Evolutionary conservation across 2,329 filamentous ascomycete genomes (phyloP), one percentile per base, ranked within the genome.

Genomic region (Trichophyton mentagrophytes): DNA sequence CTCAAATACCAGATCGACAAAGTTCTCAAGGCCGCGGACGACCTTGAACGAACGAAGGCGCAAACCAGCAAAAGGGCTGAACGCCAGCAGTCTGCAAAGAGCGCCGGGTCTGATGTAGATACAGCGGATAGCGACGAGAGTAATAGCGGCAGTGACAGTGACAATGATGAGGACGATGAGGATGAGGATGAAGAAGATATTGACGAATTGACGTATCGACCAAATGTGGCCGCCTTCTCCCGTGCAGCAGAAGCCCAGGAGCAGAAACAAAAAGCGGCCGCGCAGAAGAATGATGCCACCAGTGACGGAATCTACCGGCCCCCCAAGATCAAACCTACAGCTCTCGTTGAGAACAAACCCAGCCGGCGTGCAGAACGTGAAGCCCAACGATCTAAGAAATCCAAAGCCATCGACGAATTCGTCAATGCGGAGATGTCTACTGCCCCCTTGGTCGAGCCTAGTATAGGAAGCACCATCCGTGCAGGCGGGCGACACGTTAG

Each of bases 1-100:
- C 76, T 99, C 64, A 92, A 90, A 66, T 99, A 96, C 74, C 91
- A 96, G 71, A 90, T 99, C 68, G 92, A 97, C 73, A 93, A 95
- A 70, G 90, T 96, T 27, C 80, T 99, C 20, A 87, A 90, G 64
- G 89, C 90, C 0, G 90, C 90, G 40, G 88, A 95, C 63, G 70
- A 76, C 63, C 67, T 69, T 2, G 69, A 74, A 57, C 65, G 71
- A 33, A 64, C 65, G 9, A 68, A 72, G 22, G 22, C 49, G 61
- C 65, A 69, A 59, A 20, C 44, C 63, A 64, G 38, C n/a, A 65
- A 2, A 61, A 40, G 9, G 7, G 30, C 7, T 17, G 22, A 57
- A 9, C 74, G 74, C 65, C 61, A 58, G 63, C 68, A 59, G 67
- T 67, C 62, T 59, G 44, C 55, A 69, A 3, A 69, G n/a, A 47